Conservation (phyloP, 2,329 filamentous ascomycete genomes). For the Colletotrichum nymphaeae region DNA sequence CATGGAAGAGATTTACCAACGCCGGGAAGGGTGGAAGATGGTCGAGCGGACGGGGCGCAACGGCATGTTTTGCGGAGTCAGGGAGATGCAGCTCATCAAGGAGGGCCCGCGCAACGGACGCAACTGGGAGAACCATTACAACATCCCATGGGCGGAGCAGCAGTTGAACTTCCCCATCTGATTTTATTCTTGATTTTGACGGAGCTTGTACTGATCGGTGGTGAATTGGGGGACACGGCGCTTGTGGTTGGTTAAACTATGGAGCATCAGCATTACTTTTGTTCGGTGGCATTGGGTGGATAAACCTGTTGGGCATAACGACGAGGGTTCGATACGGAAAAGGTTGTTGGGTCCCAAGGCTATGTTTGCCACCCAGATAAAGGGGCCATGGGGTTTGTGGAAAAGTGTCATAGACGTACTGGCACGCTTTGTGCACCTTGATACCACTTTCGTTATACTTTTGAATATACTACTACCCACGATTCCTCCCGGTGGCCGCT, state of each 20-base stretch:
- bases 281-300: background rate
- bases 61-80: constrained; percentile 66
- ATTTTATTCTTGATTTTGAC: background rate
- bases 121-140: constrained; percentile 33
- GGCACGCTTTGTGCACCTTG: background rate
- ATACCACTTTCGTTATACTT: constrained; percentile 26
- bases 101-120: constrained; percentile 27
- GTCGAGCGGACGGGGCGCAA: constrained; percentile 57
- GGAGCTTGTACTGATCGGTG: background rate
- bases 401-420: background rate
- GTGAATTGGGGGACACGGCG: background rate
- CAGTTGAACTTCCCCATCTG: constrained; percentile 27
- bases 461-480: background rate
- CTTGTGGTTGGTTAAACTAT: background rate
- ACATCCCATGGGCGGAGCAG: constrained; percentile 28
- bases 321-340: background rate
- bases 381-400: background rate
- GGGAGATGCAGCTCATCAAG: constrained; percentile 57
- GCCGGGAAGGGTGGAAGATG: constrained; percentile 51
- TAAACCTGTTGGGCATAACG: background rate
- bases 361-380: background rate
- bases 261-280: constrained; percentile 1
- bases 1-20: constrained; percentile 61
- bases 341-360: background rate
- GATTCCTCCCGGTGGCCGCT: background rate